phyloP scores from a whole-genome alignment of 805 yeast species.

The Pichia phayaonensis region DNA sequence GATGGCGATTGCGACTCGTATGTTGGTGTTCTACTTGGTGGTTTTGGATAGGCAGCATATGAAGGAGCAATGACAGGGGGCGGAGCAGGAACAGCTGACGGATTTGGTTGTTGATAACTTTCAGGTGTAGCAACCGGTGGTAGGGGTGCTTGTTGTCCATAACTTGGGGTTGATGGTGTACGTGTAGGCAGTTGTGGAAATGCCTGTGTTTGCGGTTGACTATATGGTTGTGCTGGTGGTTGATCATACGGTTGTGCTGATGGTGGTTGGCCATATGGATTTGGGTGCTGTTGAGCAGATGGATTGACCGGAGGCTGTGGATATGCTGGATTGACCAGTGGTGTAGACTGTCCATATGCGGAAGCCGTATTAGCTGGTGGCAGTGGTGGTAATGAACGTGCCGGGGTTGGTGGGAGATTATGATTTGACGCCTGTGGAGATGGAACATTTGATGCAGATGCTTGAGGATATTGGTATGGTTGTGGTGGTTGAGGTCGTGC shows the following conservation, averaged over 20 bases:
- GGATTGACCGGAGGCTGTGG: background rate
- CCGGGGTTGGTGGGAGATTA: background rate
- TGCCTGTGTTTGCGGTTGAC: background rate
- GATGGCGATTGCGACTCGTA: background rate
- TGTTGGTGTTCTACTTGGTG: background rate
- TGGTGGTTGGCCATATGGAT: conserved; percentile 14
- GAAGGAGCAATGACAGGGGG: background rate
- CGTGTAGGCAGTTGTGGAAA: conserved; percentile 17
- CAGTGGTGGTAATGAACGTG: background rate
- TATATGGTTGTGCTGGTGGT: background rate
- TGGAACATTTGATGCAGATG: conserved; percentile 9
- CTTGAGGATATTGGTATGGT: conserved; percentile 6
- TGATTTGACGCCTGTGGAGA: conserved; percentile 11
- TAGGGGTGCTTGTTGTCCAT: background rate
- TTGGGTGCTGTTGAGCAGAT: conserved; percentile 11
- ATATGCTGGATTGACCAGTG: background rate
- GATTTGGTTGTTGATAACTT: conserved; percentile 7
- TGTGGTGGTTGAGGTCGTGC: conserved; percentile 7
- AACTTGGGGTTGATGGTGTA: conserved; percentile 8
- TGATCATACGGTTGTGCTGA: conserved; percentile 3
- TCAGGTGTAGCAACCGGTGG: background rate
- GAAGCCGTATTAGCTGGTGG: background rate
- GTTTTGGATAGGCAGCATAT: background rate
- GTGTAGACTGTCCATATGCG: background rate
- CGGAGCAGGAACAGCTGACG: background rate